Evolutionary conservation across 768 basidiomycete species (phyloP).

Genomic region (Auriscalpium orientale): DNA sequence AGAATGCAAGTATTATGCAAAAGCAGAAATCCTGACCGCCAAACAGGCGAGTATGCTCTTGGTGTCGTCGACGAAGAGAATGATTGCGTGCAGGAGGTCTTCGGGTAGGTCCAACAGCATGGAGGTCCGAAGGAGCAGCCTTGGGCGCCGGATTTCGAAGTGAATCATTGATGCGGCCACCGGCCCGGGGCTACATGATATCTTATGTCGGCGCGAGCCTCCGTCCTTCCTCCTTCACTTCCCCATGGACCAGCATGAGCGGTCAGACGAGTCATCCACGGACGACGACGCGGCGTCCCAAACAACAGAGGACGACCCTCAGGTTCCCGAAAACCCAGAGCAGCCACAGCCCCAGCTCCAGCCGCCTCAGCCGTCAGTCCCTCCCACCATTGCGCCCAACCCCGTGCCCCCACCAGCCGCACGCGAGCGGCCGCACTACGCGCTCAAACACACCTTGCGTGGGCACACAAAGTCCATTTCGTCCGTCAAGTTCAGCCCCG

Average conservation of each 20-base stretch:
- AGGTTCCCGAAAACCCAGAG: conserved; percentile 48
- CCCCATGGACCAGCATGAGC: conserved; percentile 18
- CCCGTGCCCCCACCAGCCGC: conserved; percentile 30
- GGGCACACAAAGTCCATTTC: conserved; percentile 84
- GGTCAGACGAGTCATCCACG: conserved; percentile 35
- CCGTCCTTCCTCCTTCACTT: no score
- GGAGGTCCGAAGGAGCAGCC: no score
- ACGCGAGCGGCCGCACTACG: conserved; percentile 53
- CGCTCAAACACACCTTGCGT: conserved; percentile 53
- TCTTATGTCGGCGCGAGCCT: no score
- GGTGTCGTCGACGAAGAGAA: no score
- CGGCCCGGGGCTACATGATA: no score
- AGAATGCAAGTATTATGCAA: no score
- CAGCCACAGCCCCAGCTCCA: conserved; percentile 25
- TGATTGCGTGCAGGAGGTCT: no score
- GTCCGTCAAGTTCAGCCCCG: conserved; percentile 86
- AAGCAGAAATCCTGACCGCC: no score
- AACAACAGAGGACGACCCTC: conserved; percentile 80
- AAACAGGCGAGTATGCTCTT: no score
- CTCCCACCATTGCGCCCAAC: conserved; percentile 25
- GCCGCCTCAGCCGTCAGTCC: conserved; percentile 29
- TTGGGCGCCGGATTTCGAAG: no score
- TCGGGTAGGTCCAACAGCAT: no score
- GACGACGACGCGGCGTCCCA: conserved; percentile 68
- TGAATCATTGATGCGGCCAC: no score